These are phyloP conservation scores for Phytophthora syringae DNA, from an alignment of 352 stramenopile species.

Conservation along the genomic window DNA sequence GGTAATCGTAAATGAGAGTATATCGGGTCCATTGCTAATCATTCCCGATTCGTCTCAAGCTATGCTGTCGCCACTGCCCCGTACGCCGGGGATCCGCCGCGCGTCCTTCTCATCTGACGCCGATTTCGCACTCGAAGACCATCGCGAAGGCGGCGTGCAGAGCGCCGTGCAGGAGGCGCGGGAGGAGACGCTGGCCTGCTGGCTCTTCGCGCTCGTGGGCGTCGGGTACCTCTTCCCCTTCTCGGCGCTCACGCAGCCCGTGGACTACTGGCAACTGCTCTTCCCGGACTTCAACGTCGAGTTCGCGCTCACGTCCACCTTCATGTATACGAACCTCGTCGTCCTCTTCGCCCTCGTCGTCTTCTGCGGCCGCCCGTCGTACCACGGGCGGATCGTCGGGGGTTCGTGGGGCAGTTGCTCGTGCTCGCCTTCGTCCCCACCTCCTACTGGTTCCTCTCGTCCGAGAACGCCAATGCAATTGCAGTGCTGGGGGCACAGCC, in stretches of 20 bases:
- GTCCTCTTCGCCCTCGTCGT: constrained; percentile 74
- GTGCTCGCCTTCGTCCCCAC: constrained; percentile 82
- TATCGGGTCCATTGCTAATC: too few species aligned
- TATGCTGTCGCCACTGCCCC: constrained; percentile 75
- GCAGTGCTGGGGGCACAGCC: constrained; percentile 71
- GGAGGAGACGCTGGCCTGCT: constrained; percentile 60
- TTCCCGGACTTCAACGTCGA: constrained; percentile 91
- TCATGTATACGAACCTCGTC: constrained; percentile 87
- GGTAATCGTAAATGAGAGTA: neutral
- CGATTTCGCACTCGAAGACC: constrained; percentile 36
- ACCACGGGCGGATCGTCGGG: constrained; percentile 81
- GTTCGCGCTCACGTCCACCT: constrained; percentile 83
- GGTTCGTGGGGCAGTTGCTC: constrained; percentile 73
- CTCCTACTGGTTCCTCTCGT: constrained; percentile 75
- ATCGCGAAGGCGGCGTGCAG: constrained; percentile 31
- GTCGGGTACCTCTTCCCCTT: constrained; percentile 90
- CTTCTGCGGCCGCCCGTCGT: constrained; percentile 64
- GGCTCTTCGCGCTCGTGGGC: constrained; percentile 77
- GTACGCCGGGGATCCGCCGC: constrained; percentile 46
- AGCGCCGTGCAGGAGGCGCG: constrained; percentile 36
- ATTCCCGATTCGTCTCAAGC: too few species aligned
- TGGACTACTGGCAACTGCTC: constrained; percentile 89
- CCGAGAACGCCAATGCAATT: constrained; percentile 67
- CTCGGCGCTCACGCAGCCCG: constrained; percentile 88
- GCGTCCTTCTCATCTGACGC: constrained; percentile 45